Base-by-base conservation (phyloP, 2,329 filamentous ascomycete species). In the Hirsutella minnesotensis region DNA sequence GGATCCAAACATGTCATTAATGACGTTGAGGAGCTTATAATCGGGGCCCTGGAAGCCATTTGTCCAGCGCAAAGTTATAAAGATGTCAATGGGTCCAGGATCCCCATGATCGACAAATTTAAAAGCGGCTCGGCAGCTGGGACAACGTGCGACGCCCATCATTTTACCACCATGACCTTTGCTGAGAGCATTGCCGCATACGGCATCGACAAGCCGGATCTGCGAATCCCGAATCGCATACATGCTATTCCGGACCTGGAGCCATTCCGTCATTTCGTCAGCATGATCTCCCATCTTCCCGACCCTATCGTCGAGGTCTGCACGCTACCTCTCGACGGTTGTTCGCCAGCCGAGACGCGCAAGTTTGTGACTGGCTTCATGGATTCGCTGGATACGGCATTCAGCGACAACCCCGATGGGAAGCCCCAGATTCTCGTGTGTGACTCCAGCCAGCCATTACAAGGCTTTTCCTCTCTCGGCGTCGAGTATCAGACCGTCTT, bases 171-270 rank as follows among this genome's bases (percentile, higher is more conserved):
- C 0, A 45, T 65, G 5, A 64, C 58, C 0, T 65, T 63, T 44
- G 59, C 60, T 1, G 59, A 65, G 2, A 58, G 83, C 16, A 96
- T 98, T 81, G 66, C 73, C 1, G 68, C 65, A 3, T 94, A 89
- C 55, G 92, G 92, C 10, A 84, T 79, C 4, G 92, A 98, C 62
- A 98, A 98, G 61, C 92, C 92, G 4, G 92, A 98, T 56, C 65
- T 90, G 9, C 78, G 92, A 16, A 82, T 89, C 31, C 75, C 77
- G 1, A 80, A 79, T 21, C 65, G 75, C 54, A 86, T 94, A 10
- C 47, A 68, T 65, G 41, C 68, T 1, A 69, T 95, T 33, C 78
- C 82, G 18, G 64, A 81, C 47, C 61, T 83, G 44, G 66, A 57
- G 1, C 52, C 56, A 2, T 58, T 57, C 84, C 4, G 73, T 77